phyloP scores from a whole-genome alignment of 257 asterid genomes.

The Jacaranda copaia region DNA sequence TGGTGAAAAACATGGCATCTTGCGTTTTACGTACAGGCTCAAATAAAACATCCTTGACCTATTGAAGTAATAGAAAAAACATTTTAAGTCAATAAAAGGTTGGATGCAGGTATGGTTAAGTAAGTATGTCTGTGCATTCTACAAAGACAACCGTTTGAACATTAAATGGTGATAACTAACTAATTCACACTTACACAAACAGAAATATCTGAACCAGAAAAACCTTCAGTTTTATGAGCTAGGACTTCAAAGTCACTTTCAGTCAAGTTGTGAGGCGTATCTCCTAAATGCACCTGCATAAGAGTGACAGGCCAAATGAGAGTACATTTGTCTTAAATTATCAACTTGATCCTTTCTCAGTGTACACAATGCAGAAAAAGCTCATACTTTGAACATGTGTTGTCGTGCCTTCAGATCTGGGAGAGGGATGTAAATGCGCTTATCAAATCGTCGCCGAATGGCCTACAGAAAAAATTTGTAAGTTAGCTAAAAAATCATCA shows the following conservation, averaged over 20 bases:
- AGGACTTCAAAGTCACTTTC: constrained; percentile 75
- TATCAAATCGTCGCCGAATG: constrained; percentile 84
- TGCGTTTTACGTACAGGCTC: constrained; percentile 98
- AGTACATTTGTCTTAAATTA: background rate
- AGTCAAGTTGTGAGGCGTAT: constrained; percentile 76
- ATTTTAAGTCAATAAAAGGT: background rate
- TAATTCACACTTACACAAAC: constrained; percentile 61
- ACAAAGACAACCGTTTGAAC: background rate
- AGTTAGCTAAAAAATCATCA: background rate
- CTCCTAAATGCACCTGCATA: constrained; percentile 79
- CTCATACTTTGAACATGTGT: constrained; percentile 86
- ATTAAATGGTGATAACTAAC: background rate
- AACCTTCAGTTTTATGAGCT: constrained; percentile 75
- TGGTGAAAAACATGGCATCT: constrained; percentile 83
- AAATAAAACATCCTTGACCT: constrained; percentile 96
- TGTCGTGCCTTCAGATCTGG: constrained; percentile 91
- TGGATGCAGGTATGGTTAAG: background rate
- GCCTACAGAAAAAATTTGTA: constrained; percentile 53
- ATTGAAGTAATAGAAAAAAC: constrained; percentile 26
- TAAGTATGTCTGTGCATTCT: background rate
- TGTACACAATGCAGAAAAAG: background rate
- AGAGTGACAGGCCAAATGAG: constrained; percentile 13
- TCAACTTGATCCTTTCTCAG: background rate
- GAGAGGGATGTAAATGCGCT: constrained; percentile 90
- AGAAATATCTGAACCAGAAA: constrained; percentile 80